Conservation (phyloP, 352 stramenopile species). For the Globisporangium uncinulatum region DNA sequence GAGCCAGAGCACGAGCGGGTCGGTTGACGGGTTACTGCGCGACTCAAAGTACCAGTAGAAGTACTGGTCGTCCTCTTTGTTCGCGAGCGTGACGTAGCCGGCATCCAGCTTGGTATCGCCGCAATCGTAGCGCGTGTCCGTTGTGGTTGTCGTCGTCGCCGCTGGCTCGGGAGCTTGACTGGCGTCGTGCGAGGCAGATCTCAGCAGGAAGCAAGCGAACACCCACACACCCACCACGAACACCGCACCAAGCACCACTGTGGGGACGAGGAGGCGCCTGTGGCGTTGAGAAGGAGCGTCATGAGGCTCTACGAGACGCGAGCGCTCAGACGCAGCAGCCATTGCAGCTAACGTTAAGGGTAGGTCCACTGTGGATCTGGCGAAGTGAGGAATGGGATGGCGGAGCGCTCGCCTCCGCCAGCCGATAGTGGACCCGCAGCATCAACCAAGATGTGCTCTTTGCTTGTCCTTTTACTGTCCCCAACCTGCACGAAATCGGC, state of each 20-base stretch:
- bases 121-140: neutral
- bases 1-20: slow-evolving; percentile 38
- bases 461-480: no score
- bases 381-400: no score
- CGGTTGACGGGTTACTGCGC: slow-evolving; percentile 12
- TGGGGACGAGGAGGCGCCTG: neutral
- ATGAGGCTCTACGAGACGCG: neutral
- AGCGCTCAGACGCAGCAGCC: no score
- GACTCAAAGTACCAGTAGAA: slow-evolving; percentile 54
- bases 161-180: neutral
- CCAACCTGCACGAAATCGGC: no score
- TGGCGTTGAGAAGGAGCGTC: neutral
- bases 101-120: neutral
- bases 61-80: slow-evolving; percentile 37
- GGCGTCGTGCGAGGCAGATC: neutral
- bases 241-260: neutral
- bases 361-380: no score
- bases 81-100: slow-evolving; percentile 28
- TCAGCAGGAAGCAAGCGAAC: neutral
- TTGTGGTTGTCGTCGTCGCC: neutral
- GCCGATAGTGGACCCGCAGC: no score
- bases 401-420: no score
- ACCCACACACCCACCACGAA: neutral
- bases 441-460: no score
- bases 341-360: no score